Percentiles rank a stretch among this genome's conserved stretches.
These are phyloP conservation scores for Ascomycota sp. DNA, from an alignment of 2,329 filamentous ascomycete genomes.

Conservation along the genomic window DNA sequence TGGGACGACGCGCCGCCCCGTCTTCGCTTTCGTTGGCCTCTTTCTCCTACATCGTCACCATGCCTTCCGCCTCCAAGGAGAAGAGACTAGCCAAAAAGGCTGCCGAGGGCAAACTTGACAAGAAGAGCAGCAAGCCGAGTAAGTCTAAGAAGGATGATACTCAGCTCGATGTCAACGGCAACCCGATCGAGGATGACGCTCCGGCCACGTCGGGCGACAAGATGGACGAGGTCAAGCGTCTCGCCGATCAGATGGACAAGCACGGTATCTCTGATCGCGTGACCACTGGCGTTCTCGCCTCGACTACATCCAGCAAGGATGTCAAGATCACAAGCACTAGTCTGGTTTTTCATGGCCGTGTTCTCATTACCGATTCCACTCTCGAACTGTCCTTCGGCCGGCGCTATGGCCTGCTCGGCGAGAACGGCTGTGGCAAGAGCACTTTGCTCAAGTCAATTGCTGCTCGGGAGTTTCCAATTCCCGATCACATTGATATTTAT, in stretches of 20 bases:
- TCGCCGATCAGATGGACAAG: constrained; percentile 85
- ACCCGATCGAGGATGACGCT: constrained; percentile 31
- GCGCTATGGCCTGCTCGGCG: constrained; percentile 82
- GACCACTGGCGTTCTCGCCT: constrained; percentile 87
- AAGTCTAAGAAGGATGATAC: constrained; percentile 53
- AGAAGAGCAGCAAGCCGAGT: constrained; percentile 49
- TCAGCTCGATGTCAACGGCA: constrained; percentile 40
- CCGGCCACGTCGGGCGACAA: constrained; percentile 51
- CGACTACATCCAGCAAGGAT: constrained; percentile 65
- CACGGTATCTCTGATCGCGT: constrained; percentile 91
- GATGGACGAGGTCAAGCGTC: constrained; percentile 61
- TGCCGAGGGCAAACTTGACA: constrained; percentile 44
- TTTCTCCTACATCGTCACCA: constrained; percentile 17
- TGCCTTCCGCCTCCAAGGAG: constrained; percentile 49
- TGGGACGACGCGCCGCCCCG: too few species aligned
- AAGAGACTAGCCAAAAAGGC: constrained; percentile 51
- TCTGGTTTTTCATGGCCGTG: constrained; percentile 91
- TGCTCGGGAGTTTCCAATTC: constrained; percentile 83
- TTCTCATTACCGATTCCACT: constrained; percentile 81
- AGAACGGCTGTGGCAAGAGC: constrained; percentile 98
- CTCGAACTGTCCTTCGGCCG: constrained; percentile 84
- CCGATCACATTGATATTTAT: constrained; percentile 93
- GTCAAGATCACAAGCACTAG: constrained; percentile 90
- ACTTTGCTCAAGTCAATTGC: constrained; percentile 92
- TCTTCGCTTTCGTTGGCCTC: constrained; percentile 1